Evolutionary conservation across 768 basidiomycete species (phyloP).

Genomic region (Leccinum disarticulatum): DNA sequence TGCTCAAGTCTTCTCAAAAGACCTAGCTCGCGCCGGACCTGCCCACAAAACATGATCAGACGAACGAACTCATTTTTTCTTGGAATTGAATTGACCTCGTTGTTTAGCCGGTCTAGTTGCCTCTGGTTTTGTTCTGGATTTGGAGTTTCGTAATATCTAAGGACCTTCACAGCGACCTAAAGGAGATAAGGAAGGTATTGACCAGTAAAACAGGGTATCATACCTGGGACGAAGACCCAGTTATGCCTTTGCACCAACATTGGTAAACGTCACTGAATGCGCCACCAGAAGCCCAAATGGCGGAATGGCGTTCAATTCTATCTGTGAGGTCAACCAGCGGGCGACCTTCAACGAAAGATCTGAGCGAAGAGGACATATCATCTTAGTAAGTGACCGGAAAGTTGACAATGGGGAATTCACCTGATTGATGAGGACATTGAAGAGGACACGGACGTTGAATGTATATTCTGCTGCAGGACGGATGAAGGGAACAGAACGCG

Average conservation of each 20-base stretch:
- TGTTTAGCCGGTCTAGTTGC: background rate
- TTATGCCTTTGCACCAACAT: conserved; percentile 4
- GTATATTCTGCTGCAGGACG: too few species aligned
- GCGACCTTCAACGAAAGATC: too few species aligned
- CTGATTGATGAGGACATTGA: too few species aligned
- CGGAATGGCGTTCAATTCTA: too few species aligned
- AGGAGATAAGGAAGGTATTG: background rate
- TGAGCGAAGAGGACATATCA: too few species aligned
- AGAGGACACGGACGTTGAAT: too few species aligned
- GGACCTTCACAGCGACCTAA: conserved; percentile 1
- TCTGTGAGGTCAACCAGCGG: too few species aligned
- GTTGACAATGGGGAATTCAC: too few species aligned
- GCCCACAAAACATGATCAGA: background rate
- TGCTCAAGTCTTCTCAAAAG: conserved; percentile 8
- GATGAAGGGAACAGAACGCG: too few species aligned
- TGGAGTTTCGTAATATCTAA: background rate
- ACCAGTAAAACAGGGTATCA: background rate
- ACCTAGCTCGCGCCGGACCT: background rate
- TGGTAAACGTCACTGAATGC: too few species aligned
- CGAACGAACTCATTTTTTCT: background rate
- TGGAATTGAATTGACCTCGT: background rate
- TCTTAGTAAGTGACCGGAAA: too few species aligned
- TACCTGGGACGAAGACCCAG: background rate
- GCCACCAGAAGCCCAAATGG: too few species aligned
- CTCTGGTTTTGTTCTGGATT: background rate